phyloP scores from a whole-genome alignment of 1,284 basidiomycete species.

The Ganoderma meredithae region DNA sequence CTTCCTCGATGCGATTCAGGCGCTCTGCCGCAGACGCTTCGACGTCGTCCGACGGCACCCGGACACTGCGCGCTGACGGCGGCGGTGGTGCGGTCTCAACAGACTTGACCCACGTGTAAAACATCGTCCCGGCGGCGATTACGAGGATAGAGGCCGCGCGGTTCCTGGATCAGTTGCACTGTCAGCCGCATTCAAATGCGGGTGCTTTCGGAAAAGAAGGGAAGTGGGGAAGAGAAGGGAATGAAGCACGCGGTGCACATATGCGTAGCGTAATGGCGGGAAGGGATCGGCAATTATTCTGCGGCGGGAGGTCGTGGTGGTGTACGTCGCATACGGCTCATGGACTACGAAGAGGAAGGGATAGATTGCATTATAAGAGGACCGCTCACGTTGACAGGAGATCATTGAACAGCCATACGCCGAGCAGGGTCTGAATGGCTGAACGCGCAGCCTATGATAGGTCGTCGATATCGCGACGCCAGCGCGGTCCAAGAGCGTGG shows the following conservation, averaged over 20 bases:
- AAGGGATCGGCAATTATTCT: slow-evolving; percentile 10
- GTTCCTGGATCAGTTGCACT: slow-evolving; percentile 46
- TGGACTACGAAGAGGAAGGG: slow-evolving; percentile 6
- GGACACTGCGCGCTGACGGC: slow-evolving; percentile 22
- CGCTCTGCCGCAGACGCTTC: slow-evolving; percentile 42
- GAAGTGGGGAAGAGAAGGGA: slow-evolving; percentile 8
- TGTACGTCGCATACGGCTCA: background rate
- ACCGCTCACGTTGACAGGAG: slow-evolving; percentile 65
- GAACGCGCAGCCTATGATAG: slow-evolving; percentile 67
- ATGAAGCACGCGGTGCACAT: slow-evolving; percentile 5
- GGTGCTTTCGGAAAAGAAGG: background rate
- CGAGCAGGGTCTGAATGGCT: slow-evolving; percentile 76
- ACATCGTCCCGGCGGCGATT: slow-evolving; percentile 72
- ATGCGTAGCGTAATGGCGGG: background rate
- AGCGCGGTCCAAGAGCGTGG: slow-evolving; percentile 6
- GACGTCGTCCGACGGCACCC: slow-evolving; percentile 45
- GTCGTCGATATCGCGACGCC: slow-evolving; percentile 4
- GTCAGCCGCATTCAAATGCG: slow-evolving; percentile 1
- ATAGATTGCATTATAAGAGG: slow-evolving; percentile 24
- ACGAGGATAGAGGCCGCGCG: slow-evolving; percentile 65
- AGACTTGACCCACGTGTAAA: slow-evolving; percentile 75
- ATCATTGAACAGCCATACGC: slow-evolving; percentile 73
- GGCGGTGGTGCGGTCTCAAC: slow-evolving; percentile 45
- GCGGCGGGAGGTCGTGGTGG: background rate
- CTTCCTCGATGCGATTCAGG: slow-evolving; percentile 19